A percentile compares a stretch with the other conserved stretches of the same genome.
These are phyloP conservation scores for Crithidia brevicula DNA, from an alignment of 208 protist genomes.

Conservation along the genomic window DNA sequence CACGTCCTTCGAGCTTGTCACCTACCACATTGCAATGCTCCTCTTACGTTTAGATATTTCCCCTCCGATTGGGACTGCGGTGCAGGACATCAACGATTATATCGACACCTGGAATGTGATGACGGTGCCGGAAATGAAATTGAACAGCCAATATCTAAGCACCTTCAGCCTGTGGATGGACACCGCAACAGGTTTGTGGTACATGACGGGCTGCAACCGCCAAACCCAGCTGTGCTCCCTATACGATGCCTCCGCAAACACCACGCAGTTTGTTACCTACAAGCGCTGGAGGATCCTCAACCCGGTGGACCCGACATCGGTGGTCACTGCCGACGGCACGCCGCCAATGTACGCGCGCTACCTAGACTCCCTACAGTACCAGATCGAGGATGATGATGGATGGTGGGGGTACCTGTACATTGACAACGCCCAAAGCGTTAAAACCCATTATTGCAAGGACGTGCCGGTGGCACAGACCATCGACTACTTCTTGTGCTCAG, in stretches of 20 bases:
- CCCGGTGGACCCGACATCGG: not conserved
- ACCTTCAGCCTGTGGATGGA: conserved; percentile 17
- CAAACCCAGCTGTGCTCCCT: conserved; percentile 12
- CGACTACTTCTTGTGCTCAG: conserved; percentile 17
- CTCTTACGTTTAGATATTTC: not conserved
- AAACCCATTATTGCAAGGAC: conserved; percentile 1
- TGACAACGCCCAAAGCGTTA: conserved; percentile 8
- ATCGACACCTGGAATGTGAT: not conserved
- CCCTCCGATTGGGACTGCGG: not conserved
- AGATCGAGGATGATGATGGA: not conserved
- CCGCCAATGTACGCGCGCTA: conserved; percentile 8
- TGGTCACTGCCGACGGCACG: not conserved
- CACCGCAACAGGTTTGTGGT: conserved; percentile 5
- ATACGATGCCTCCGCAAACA: conserved; percentile 13
- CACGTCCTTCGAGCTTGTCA: not conserved
- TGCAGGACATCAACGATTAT: not conserved
- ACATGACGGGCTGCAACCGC: conserved; percentile 19
- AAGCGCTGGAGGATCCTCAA: not conserved
- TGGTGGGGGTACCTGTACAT: conserved; percentile 18
- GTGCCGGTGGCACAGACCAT: not conserved
- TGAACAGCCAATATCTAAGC: conserved; percentile 7
- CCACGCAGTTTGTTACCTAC: not conserved
- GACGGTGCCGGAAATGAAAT: conserved; percentile 1
- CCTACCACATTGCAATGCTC: conserved; percentile 2
- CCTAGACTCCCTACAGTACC: not conserved